Base-by-base conservation (phyloP, 2,329 filamentous ascomycete genomes). In the Aspergillus felis region DNA sequence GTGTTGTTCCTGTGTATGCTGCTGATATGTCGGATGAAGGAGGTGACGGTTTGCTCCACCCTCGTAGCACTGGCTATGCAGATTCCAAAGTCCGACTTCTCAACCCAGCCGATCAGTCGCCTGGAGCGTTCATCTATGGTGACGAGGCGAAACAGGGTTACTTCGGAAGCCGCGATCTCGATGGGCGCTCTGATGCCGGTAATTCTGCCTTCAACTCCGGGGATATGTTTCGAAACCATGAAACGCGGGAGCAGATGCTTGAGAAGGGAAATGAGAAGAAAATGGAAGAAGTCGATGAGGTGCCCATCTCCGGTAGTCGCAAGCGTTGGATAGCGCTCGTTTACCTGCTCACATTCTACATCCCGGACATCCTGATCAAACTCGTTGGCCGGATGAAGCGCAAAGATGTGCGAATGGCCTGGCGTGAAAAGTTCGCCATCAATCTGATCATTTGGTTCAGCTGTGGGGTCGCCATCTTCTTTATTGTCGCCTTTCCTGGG, bases 181-280 rank as follows among this genome's bases (percentile, higher is more conserved):
- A 99, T 71, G 81, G 87, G 7, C 91, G 92, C 47, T 97, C 94
- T 29, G 94, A 99, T 53, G 92, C 93, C 7, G 93, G 92, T 3
- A 89, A 84, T 1, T 97, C 93, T n/a, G 92, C 91, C 5, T 89
- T 96, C 71, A 90, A 92, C 50, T 90, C 85, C 54, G 92, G 94
- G 7, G 94, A 99, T 72, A 96, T 99, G 93, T 99, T 99, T 82
- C 91, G 92, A 69, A 96, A 97, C 68, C 82, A 97, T 7, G 93
- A 97, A 65, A 97, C 93, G 6, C 86, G 91, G 61, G 90, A 95
- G 71, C 90, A 96, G 71, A 91, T 99, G 85, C 91, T 93, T 0
- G 93, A 97, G 76, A 93, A 96, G 64, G 91, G 91, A 60, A 96
- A 96, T 64, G 91, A 96, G 64, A 91, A 93, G 75, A 87, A 90